These are phyloP conservation scores for Trichophyton simii DNA, from an alignment of 2,329 filamentous ascomycete genomes.

Conservation along the genomic window DNA sequence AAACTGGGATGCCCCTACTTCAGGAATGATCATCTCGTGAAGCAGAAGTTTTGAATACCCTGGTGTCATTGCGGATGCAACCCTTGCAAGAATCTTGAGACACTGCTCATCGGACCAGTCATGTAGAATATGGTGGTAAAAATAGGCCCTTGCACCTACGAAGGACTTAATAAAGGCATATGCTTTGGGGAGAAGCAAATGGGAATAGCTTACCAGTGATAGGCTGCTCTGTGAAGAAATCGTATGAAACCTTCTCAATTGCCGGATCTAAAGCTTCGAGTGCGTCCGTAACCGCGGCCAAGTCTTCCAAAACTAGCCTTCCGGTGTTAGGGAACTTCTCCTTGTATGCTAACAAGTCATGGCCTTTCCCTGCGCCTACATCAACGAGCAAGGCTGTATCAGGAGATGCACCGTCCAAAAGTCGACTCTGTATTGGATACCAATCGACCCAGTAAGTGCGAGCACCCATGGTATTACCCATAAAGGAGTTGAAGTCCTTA, in stretches of 20 bases:
- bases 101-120: conserved; percentile 26
- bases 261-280: conserved; percentile 9
- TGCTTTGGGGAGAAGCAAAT: neutral
- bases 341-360: conserved; percentile 30
- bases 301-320: conserved; percentile 39
- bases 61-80: conserved; percentile 16
- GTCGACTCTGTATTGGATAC: conserved; percentile 4
- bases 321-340: conserved; percentile 30
- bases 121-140: conserved; percentile 25
- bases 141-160: conserved; percentile 27
- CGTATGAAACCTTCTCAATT: conserved; percentile 29
- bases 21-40: conserved; percentile 30
- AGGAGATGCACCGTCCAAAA: neutral
- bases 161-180: neutral
- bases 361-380: conserved; percentile 33
- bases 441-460: conserved; percentile 6
- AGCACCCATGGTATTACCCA: conserved; percentile 6
- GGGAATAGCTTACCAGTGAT: conserved; percentile 27
- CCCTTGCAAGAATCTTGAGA: conserved; percentile 22
- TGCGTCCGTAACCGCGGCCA: conserved; percentile 27
- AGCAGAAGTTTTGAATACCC: conserved; percentile 32
- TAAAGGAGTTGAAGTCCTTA: conserved; percentile 3
- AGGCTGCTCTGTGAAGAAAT: conserved; percentile 38
- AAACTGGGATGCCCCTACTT: conserved; percentile 19
- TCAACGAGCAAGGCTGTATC: conserved; percentile 29